phyloP scores from a whole-genome alignment of 1,284 basidiomycete species.

The Anthracocystis setariae region DNA sequence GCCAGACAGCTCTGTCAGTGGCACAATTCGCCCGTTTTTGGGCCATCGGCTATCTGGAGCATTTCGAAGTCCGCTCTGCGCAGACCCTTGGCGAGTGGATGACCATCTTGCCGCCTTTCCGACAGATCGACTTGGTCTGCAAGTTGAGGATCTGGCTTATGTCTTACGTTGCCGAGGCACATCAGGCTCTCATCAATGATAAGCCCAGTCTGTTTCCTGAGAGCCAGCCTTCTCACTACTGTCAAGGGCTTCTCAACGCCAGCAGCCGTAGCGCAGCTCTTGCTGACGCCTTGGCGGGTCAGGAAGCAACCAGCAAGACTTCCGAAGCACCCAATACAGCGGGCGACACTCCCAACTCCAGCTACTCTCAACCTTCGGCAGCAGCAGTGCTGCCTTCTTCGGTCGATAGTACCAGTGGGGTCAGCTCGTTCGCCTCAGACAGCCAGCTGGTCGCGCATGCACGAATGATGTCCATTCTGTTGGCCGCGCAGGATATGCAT shows the following conservation, averaged over 20 bases:
- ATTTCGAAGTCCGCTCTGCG: slow-evolving; percentile 55
- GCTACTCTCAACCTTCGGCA: slow-evolving; percentile 17
- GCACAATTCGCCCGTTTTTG: slow-evolving; percentile 52
- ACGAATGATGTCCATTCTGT: slow-evolving; percentile 54
- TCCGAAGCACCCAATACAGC: slow-evolving; percentile 2
- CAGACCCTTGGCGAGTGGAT: slow-evolving; percentile 57
- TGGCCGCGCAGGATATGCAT: slow-evolving; percentile 43
- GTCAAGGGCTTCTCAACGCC: slow-evolving; percentile 49
- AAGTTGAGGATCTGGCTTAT: slow-evolving; percentile 61
- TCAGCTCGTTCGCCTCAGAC: slow-evolving; percentile 46
- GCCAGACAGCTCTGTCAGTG: slow-evolving; percentile 43
- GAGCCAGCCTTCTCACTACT: slow-evolving; percentile 47
- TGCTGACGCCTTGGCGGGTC: slow-evolving; percentile 1
- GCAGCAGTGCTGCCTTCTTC: slow-evolving; percentile 8
- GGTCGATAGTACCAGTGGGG: slow-evolving; percentile 27
- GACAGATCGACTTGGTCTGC: slow-evolving; percentile 56
- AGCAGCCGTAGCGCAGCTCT: slow-evolving; percentile 38
- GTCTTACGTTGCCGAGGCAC: slow-evolving; percentile 59
- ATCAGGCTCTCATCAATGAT: slow-evolving; percentile 57
- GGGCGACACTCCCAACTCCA: slow-evolving; percentile 23
- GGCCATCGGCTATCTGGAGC: slow-evolving; percentile 56
- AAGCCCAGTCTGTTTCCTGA: slow-evolving; percentile 47
- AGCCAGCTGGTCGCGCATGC: slow-evolving; percentile 57
- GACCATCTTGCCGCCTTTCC: slow-evolving; percentile 58
- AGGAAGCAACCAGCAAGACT: slow-evolving; percentile 4